Percentiles rank a stretch among this genome's conserved stretches.
Conservation (phyloP, 108 stramenopile genomes). For the Chaetoceros muelleri region DNA sequence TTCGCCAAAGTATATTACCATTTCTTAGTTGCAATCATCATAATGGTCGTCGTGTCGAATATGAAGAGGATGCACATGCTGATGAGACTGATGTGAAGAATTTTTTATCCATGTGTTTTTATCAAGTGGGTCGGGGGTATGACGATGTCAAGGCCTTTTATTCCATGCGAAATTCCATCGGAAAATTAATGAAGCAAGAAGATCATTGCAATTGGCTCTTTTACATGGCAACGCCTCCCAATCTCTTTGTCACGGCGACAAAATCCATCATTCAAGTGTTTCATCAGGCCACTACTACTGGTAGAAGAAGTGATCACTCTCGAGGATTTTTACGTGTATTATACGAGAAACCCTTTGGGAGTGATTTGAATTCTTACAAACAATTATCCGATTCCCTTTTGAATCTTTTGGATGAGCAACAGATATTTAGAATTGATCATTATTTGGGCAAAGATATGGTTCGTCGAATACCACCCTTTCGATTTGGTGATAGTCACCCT, state of each 20-base stretch:
- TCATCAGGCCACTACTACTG: conserved; percentile 23
- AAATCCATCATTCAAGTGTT: conserved; percentile 52
- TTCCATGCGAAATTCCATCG: conserved; percentile 29
- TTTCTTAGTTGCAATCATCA: conserved; percentile 28
- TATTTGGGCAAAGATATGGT: conserved; percentile 91
- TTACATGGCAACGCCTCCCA: conserved; percentile 97
- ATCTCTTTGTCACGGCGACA: conserved; percentile 80
- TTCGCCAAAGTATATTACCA: conserved; percentile 66
- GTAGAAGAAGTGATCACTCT: conserved; percentile 2
- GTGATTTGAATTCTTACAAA: conserved; percentile 74
- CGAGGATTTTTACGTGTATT: conserved; percentile 78
- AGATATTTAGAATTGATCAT: conserved; percentile 88
- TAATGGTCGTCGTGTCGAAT: too few species aligned
- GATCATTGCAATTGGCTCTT: conserved; percentile 51
- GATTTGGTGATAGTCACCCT: conserved; percentile 25
- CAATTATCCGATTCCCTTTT: conserved; percentile 24
- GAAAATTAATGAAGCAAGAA: background rate
- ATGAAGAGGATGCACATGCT: conserved; percentile 11
- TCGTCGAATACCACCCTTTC: conserved; percentile 58
- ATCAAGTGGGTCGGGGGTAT: conserved; percentile 73
- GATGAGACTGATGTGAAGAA: conserved; percentile 34
- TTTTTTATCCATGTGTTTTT: conserved; percentile 75
- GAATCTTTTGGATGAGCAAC: conserved; percentile 42
- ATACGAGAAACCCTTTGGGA: conserved; percentile 98
- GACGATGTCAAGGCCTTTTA: conserved; percentile 69